phyloP scores from a whole-genome alignment of 108 stramenopile genomes.

The Conticribra weissflogii region DNA sequence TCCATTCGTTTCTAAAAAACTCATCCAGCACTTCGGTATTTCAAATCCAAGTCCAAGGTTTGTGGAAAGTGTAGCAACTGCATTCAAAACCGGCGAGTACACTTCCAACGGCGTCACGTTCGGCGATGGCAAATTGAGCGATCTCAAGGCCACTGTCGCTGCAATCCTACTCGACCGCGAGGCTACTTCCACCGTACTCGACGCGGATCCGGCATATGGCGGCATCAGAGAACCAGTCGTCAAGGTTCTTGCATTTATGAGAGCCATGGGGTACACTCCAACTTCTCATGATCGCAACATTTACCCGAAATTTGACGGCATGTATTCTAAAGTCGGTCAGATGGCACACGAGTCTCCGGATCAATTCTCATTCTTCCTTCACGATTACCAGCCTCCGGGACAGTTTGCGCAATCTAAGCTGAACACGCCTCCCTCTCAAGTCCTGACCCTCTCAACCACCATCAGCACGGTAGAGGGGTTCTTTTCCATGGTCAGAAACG shows the following conservation, averaged over 20 bases:
- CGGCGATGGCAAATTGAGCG: slow-evolving; percentile 56
- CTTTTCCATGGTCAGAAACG: slow-evolving; percentile 28
- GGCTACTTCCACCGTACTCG: slow-evolving; percentile 36
- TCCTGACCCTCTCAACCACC: slow-evolving; percentile 23
- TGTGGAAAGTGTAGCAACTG: slow-evolving; percentile 28
- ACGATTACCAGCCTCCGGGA: slow-evolving; percentile 40
- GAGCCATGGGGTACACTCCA: slow-evolving; percentile 31
- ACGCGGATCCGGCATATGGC: slow-evolving; percentile 54
- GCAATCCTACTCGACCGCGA: slow-evolving; percentile 64
- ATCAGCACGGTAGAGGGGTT: slow-evolving; percentile 25
- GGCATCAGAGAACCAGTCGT: slow-evolving; percentile 38
- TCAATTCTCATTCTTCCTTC: slow-evolving; percentile 59
- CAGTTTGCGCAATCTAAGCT: slow-evolving; percentile 30
- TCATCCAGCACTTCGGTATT: slow-evolving; percentile 45
- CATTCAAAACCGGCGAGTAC: slow-evolving; percentile 34
- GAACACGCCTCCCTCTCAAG: slow-evolving; percentile 56
- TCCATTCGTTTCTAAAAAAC: slow-evolving; percentile 50
- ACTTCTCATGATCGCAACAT: slow-evolving; percentile 8
- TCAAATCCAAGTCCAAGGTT: slow-evolving; percentile 50
- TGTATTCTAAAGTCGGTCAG: slow-evolving; percentile 50
- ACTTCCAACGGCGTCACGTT: slow-evolving; percentile 22
- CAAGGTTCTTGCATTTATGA: slow-evolving; percentile 46
- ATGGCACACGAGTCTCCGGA: slow-evolving; percentile 43
- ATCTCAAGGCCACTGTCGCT: slow-evolving; percentile 57
- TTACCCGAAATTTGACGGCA: slow-evolving; percentile 13